Evolutionary conservation across 106 monocot species (phyloP), one percentile per base, ranked within the genome.

Genomic region (Platanthera zijinensis): DNA sequence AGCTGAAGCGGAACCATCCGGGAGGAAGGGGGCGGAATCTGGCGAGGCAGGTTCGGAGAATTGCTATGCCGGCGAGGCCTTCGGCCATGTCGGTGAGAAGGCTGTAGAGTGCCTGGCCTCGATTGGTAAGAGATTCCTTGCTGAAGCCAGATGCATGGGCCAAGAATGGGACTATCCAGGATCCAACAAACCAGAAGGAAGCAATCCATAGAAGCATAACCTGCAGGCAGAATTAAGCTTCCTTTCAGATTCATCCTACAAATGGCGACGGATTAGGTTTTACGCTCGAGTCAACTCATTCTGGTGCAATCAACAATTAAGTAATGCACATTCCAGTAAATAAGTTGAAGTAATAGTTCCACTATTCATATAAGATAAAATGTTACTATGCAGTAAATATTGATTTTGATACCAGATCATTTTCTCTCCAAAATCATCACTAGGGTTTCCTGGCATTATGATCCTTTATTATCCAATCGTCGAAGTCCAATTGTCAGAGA

Each of bases 21-120:
- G 82, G 3, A 11, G 89, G 89, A 22, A 89, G 86, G 18, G 89
- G 89, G 14, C 59, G 53, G 53, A 86, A 89, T 61, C 67, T 84
- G 11, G 79, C 50, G 19, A 89, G 85, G 71, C 89, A 84, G 10
- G 62, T 81, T 30, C 75, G 84, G 74, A 89, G 89, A 69, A 89
- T 89, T 50, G 77, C 82, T 50, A 89, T 84, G 50, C 89, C 86
- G 21, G 84, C 89, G 48, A 86, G 77, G 39, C 89, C 89, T 74
- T 88, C 88, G 7, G 77, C 74, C 7, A 88, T 10, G 59, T 88
- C 88, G 10, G 88, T 85, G 49, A 88, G 75, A 51, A 88, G 88
- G 78, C 88, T 85, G 78, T 85, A 88, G 5, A 88, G 57, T 19
- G 88, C 88, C 78, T 88, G 88, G 19, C 88, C 88, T 78, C 88